Evolutionary conservation across 1,284 basidiomycete genomes (phyloP).

Genomic region (Boletus mariae): DNA sequence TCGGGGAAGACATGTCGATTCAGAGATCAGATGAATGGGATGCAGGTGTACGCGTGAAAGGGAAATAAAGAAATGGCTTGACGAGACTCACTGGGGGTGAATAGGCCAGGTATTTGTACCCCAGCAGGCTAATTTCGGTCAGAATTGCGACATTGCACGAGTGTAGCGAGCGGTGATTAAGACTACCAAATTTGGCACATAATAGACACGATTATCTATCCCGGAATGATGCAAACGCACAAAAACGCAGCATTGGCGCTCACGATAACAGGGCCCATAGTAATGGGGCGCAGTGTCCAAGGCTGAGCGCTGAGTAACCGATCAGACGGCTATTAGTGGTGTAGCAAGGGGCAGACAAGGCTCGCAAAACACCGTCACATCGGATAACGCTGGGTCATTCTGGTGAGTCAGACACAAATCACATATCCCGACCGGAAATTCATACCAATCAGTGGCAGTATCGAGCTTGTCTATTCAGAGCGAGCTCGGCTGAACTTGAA

Average conservation of each 20-base stretch:
- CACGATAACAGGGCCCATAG: constrained; percentile 6
- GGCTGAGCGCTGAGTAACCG: not conserved
- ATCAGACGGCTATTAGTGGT: no score
- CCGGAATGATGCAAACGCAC: constrained; percentile 1
- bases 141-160: not conserved
- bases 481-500: no score
- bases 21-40: not conserved
- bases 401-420: no score
- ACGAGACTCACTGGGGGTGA: not conserved
- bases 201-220: constrained; percentile 11
- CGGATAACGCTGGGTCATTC: not conserved
- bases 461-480: no score
- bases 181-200: constrained; percentile 10
- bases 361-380: not conserved
- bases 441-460: no score
- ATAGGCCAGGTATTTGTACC: constrained; percentile 19
- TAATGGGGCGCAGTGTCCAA: not conserved
- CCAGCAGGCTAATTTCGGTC: not conserved
- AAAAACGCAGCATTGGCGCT: constrained; percentile 11
- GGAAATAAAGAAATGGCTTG: not conserved
- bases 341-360: no score
- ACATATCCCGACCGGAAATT: no score
- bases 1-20: constrained; percentile 26
- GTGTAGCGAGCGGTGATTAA: not conserved
- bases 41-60: not conserved